Base-by-base conservation (phyloP, 163 green algal species). In the Scenedesmus sp. region DNA sequence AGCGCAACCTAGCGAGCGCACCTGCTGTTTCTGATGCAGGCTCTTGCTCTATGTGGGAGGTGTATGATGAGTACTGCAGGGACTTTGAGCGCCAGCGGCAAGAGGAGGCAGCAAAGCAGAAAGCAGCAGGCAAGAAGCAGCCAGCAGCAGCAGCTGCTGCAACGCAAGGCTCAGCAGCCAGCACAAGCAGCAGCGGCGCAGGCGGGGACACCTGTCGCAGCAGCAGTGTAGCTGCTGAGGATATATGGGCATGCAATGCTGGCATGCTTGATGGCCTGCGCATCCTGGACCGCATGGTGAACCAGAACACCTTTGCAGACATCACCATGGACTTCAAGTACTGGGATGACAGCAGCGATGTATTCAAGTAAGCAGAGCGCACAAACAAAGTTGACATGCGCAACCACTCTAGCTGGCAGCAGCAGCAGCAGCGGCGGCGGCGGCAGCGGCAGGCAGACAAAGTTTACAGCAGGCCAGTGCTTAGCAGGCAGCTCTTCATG, bases 251-350 rank as follows among this genome's bases (percentile, higher is more conserved):
- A 86, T 73, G 94, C 66, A 88, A 81, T 55, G n/a, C 82, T 4
- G 91, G 91, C 12, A 92, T 97, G 67, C 34, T 84, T 2, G 66
- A 88, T 34, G 94, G 94, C 0, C 83, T 94, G 7, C 93, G 95
- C 46, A 96, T 98, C n/a, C 87, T 99, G 93, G 97, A 99, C 91
- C 96, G 98, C 84, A 99, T 99, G 96, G 95, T 97, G 23, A 97
- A 98, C 87, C 97, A 99, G 86, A 99, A 99, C 95, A 95, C 95
- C 84, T 97, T 96, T 88, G 93, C 96, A 82, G 97, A 99, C 84
- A 94, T 99, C 56, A 92, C 94, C 18, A 97, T 98, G 95, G 98
- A 99, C 95, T 99, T 98, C 94, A 99, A 98, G 95, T 99, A 99
- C 94, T 99, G 98, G 98, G 97, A 99, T 62, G 98, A 99, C 88